Evolutionary conservation across 768 basidiomycete species (phyloP).

Genomic region (Kwoniella sp.): DNA sequence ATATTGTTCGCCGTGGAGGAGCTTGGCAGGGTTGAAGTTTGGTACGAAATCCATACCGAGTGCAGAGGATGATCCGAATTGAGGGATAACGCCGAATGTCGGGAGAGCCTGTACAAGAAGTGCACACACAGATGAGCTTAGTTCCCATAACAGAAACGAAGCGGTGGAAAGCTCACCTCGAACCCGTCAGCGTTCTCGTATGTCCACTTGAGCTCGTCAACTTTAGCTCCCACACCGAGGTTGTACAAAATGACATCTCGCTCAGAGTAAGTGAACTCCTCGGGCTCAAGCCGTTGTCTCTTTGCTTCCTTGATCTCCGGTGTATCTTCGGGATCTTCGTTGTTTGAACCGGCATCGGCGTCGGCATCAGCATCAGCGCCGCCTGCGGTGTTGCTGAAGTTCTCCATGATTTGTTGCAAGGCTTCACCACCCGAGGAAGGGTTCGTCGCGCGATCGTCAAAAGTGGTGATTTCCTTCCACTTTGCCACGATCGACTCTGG

Average conservation of each 20-base stretch:
- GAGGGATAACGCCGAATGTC: constrained; percentile 94
- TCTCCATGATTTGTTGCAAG: constrained; percentile 69
- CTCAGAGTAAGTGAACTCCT: constrained; percentile 77
- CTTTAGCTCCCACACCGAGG: constrained; percentile 89
- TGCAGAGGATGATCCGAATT: constrained; percentile 72
- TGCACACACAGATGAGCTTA: neutral
- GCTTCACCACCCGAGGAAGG: constrained; percentile 75
- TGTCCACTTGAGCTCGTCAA: constrained; percentile 85
- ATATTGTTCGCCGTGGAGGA: constrained; percentile 98
- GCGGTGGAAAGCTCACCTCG: constrained; percentile 41
- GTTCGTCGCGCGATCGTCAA: constrained; percentile 81
- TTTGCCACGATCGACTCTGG: constrained; percentile 79
- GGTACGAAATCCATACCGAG: constrained; percentile 75
- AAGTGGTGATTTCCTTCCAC: constrained; percentile 82
- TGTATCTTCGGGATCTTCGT: constrained; percentile 76
- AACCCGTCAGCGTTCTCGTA: constrained; percentile 89
- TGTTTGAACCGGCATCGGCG: constrained; percentile 19
- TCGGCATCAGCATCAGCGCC: constrained; percentile 21
- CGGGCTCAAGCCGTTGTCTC: constrained; percentile 60
- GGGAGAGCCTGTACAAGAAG: constrained; percentile 65
- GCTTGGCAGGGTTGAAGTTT: constrained; percentile 91
- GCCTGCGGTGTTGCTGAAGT: constrained; percentile 62
- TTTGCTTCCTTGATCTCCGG: constrained; percentile 81
- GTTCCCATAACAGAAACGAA: neutral
- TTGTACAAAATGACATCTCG: constrained; percentile 94